Evolutionary conservation across 257 asterid species (phyloP).

Genomic region (Rhazya stricta): DNA sequence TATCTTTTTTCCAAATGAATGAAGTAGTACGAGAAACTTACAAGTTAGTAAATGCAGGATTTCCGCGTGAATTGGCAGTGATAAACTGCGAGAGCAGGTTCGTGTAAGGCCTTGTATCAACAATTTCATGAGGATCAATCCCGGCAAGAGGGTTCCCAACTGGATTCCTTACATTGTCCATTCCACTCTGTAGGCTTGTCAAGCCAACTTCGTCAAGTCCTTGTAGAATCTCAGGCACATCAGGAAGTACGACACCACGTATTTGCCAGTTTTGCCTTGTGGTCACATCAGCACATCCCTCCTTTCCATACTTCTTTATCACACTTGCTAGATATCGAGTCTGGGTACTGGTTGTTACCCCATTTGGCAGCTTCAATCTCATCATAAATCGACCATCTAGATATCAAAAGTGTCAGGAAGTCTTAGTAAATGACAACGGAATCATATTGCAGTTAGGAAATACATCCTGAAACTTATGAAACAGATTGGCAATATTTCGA

Average conservation of each 20-base stretch:
- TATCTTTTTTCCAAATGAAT: neutral
- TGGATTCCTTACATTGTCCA: conserved; percentile 96
- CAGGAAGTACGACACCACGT: conserved; percentile 81
- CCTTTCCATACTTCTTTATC: conserved; percentile 71
- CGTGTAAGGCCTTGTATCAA: conserved; percentile 83
- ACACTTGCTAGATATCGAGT: conserved; percentile 77
- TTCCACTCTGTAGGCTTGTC: conserved; percentile 96
- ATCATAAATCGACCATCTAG: conserved; percentile 96
- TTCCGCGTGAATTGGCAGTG: conserved; percentile 77
- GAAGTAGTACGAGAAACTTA: conserved; percentile 28
- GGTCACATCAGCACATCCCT: conserved; percentile 89
- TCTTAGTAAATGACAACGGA: no score
- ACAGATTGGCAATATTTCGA: neutral
- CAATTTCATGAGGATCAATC: conserved; percentile 81
- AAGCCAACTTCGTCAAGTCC: conserved; percentile 83
- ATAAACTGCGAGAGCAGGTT: conserved; percentile 73
- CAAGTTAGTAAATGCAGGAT: conserved; percentile 85
- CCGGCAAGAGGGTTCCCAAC: conserved; percentile 98
- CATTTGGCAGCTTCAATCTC: conserved; percentile 96
- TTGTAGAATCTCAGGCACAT: conserved; percentile 76
- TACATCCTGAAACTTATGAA: neutral
- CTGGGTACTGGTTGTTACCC: conserved; percentile 84
- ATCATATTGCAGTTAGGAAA: neutral
- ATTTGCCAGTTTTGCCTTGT: conserved; percentile 98
- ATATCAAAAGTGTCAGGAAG: neutral